phyloP scores from a whole-genome alignment of 2,329 filamentous ascomycete species.

The Talaromyces albobiverticillius region DNA sequence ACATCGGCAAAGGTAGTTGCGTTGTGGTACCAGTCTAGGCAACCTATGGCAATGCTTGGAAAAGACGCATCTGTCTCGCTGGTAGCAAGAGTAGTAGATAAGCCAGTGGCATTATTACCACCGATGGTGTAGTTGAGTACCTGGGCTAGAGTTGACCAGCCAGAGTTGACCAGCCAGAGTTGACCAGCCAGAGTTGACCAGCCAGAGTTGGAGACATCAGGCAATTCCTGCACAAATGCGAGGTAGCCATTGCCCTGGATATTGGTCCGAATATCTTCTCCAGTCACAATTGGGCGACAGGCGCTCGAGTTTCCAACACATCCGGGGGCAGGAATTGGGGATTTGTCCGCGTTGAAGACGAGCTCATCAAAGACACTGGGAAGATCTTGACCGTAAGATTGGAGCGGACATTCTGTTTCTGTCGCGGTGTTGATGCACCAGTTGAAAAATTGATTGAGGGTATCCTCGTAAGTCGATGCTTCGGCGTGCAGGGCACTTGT shows the following conservation, averaged over 20 bases:
- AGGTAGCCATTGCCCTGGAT: background rate
- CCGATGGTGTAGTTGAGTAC: background rate
- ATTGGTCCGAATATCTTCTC: background rate
- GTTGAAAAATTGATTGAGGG: background rate
- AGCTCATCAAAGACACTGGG: background rate
- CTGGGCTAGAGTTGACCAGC: background rate
- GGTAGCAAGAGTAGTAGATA: background rate
- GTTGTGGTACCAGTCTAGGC: background rate
- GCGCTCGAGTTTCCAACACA: background rate
- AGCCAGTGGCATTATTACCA: background rate
- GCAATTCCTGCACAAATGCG: background rate
- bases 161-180: too few relatives aligned
- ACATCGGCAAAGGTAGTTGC: background rate
- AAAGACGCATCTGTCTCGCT: background rate
- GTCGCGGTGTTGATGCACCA: background rate
- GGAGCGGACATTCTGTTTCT: background rate
- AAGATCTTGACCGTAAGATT: background rate
- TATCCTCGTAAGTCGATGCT: background rate
- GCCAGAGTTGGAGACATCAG: too few relatives aligned
- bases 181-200: too few relatives aligned
- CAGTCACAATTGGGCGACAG: background rate
- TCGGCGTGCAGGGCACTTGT: background rate
- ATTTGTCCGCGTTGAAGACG: background rate
- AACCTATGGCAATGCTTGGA: background rate
- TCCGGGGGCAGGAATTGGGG: background rate